Base-by-base conservation (phyloP, 2,329 filamentous ascomycete genomes). In the Stachybotrys chartarum region DNA sequence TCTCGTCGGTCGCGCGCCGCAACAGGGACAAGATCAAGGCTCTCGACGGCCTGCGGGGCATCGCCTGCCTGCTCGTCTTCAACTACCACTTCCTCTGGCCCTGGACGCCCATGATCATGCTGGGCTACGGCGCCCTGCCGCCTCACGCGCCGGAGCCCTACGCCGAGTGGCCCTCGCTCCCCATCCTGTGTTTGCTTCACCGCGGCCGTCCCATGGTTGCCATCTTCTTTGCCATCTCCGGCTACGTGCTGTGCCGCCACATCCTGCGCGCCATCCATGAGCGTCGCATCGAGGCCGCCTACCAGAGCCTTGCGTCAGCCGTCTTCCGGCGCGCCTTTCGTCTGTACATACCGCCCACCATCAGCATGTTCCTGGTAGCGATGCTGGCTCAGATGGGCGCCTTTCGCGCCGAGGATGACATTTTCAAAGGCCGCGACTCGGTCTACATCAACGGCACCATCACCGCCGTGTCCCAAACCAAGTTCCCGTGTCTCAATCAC, bases 151-250 rank as follows among this genome's bases (percentile, higher is more conserved):
- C 69, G 1, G 69, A 71, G 58, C 69, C 70, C 0, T 67, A 71
- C 59, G 60, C 55, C 45, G 61, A 61, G 16, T 68, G 63, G 65
- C 58, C 63, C 5, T 67, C 69, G 7, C 54, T 74, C 50, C 72
- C 72, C n/a, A 73, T 75, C 54, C 50, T 75, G 32, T 73, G 71
- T 50, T 67, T 75, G 3, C 51, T 73, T 57, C 70, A 74, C 54
- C 69, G 71, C 45, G 72, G 72, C 4, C 66, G 70, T 6, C 66
- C 72, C 11, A 75, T 75, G 72, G 72, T 75, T 6, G 70, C 72
- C 53, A 72, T 75, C 45, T 75, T 75, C 64, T 75, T 75, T 52
- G 72, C 70, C 60, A 73, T 75, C 31, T 75, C 72, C 0, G 72
- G 72, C n/a, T 75, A 75, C 52, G 72, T 74, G 30, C 64, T 75